Evolutionary conservation across 139 green algal genomes (phyloP).

Genomic region (Desmodesmus armatus): DNA sequence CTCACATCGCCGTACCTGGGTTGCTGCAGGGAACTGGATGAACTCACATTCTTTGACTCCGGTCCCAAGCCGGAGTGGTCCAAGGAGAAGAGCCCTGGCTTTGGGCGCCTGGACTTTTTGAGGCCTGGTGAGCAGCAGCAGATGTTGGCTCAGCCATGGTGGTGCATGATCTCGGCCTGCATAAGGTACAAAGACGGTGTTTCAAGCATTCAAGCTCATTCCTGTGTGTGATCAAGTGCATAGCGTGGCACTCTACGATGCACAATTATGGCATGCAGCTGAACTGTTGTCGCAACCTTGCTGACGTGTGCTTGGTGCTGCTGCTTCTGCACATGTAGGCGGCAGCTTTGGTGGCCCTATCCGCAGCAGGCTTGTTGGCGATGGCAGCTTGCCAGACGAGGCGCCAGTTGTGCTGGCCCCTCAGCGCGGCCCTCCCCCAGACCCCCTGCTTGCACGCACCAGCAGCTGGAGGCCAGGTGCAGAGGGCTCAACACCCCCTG

Average conservation of each 20-base stretch:
- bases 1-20: not conserved
- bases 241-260: too few species aligned
- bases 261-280: too few species aligned
- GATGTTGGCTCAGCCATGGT: too few species aligned
- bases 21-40: constrained; percentile 41
- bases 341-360: constrained; percentile 43
- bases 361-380: constrained; percentile 41
- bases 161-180: too few species aligned
- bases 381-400: constrained; percentile 47
- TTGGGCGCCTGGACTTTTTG: constrained; percentile 37
- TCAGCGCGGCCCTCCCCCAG: not conserved
- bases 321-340: not conserved
- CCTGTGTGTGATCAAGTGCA: not conserved
- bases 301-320: too few species aligned
- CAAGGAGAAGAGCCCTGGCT: constrained; percentile 30
- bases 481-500: constrained; percentile 18
- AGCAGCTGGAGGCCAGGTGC: constrained; percentile 30
- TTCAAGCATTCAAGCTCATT: not conserved
- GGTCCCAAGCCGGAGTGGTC: constrained; percentile 44
- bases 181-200: too few species aligned
- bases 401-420: constrained; percentile 13
- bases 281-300: too few species aligned
- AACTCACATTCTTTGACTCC: constrained; percentile 48
- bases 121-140: constrained; percentile 35
- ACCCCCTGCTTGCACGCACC: constrained; percentile 12